Evolutionary conservation across 176 grass and related monocot genomes (phyloP), one percentile per base, ranked within the genome.

Genomic region (Pharus latifolius): DNA sequence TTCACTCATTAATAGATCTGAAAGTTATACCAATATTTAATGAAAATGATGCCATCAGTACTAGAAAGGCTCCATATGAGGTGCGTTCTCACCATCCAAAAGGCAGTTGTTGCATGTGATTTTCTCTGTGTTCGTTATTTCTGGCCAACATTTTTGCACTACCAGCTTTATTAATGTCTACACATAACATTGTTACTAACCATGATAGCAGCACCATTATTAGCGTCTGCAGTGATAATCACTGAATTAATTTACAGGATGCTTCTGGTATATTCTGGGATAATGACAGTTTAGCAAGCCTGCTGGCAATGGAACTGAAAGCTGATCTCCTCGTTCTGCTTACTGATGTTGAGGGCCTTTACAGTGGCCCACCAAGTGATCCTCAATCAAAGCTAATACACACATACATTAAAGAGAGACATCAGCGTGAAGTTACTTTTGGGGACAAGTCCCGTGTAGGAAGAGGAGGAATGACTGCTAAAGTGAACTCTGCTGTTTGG

Each of bases 401-500:
- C 59, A 99, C 84, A 2, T 99, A 95, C 80, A 76, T 99, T 3
- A 94, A 88, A 62, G 84, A 99, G 53, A 94, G 79, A 28, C 96
- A 99, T 29, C 69, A 87, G 13, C 22, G 82, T 27, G 45, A 86
- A 73, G 87, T 99, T 76, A 99, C 78, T 60, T 99, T 99, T 17
- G 96, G 96, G 63, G 87, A 94, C 68, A 99, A 99, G 49, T 99
- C 96, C 23, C 81, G 73, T 60, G 87, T 95, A n/a, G 96, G 96
- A 60, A 92, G 90, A 70, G 96, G 96, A 51, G 96, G 96, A 34
- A 99, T 99, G 96, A 88, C 88, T 74, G 96, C 96, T 75, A 99
- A 99, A 76, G 96, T 99, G 29, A 77, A 87, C 15, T 90, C 96
- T 49, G 90, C 96, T 65, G 62, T 82, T 64, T 82, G 51, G 79